Percentiles rank a stretch among this genome's conserved stretches.
Evolutionary conservation across 2,329 filamentous ascomycete genomes (phyloP).

Genomic region (Botryotinia globosa): DNA sequence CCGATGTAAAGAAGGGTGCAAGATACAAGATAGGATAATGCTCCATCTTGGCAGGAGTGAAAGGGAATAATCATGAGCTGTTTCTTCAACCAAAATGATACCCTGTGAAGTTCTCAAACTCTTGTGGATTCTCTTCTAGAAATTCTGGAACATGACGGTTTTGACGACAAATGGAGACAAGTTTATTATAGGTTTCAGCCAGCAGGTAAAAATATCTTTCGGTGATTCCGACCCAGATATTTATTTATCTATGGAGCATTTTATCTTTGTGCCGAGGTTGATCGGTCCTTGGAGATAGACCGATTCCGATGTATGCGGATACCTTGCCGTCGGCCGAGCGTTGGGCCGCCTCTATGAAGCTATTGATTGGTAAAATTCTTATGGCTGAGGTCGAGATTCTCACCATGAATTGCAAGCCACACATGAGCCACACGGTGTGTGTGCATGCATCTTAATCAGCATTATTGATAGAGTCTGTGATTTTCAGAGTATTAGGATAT

Average conservation of each 20-base stretch:
- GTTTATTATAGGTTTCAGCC: too few relatives aligned
- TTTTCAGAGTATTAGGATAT: background rate
- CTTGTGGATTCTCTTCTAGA: too few relatives aligned
- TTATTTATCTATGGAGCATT: background rate
- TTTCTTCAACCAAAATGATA: background rate
- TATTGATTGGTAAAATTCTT: too few relatives aligned
- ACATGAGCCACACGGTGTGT: too few relatives aligned
- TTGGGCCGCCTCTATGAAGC: too few relatives aligned
- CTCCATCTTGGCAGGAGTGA: background rate
- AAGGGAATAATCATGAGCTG: background rate
- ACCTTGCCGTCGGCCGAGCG: too few relatives aligned
- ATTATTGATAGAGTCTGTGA: background rate
- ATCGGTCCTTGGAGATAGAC: conserved; percentile 2
- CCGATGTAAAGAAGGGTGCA: background rate
- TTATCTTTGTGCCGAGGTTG: background rate
- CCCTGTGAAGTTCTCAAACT: too few relatives aligned
- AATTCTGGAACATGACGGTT: too few relatives aligned
- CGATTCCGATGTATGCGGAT: background rate
- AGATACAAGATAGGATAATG: background rate
- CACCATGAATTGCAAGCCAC: too few relatives aligned
- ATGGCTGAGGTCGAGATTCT: too few relatives aligned
- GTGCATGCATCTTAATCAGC: background rate
- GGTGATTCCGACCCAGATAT: background rate
- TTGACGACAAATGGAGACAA: too few relatives aligned
- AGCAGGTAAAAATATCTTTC: too few relatives aligned